Conservation (phyloP, 345 rosid species). For the Dipteronia dyeriana region DNA sequence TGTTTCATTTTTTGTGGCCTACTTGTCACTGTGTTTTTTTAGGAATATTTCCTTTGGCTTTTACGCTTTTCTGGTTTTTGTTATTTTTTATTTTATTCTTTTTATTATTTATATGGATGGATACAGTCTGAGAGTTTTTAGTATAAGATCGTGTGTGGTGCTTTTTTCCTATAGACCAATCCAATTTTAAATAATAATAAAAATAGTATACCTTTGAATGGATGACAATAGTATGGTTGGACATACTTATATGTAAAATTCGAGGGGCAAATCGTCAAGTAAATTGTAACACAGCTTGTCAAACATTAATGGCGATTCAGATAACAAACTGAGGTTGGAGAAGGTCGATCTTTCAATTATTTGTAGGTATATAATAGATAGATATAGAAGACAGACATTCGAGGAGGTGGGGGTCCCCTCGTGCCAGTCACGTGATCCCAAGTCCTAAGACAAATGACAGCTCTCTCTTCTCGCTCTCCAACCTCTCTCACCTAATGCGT, state of each 20-base stretch:
- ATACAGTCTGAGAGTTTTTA: no score
- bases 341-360: not conserved
- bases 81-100: no score
- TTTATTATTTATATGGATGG: no score
- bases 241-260: not conserved
- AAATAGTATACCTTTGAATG: not conserved
- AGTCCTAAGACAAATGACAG: constrained; percentile 14
- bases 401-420: constrained; percentile 29
- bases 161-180: no score
- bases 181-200: no score
- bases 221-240: not conserved
- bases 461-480: not conserved
- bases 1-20: no score
- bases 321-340: not conserved
- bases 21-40: no score
- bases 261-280: not conserved
- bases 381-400: constrained; percentile 42
- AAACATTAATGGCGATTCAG: constrained; percentile 13
- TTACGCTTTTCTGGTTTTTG: no score
- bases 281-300: not conserved
- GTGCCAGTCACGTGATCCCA: constrained; percentile 37
- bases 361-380: constrained; percentile 18
- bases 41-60: no score
- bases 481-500: no score
- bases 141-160: no score